Percentiles rank a stretch among this genome's conserved stretches.
Conservation (phyloP, 2,329 filamentous ascomycete genomes). For the Chaetoscypha palmicola region DNA sequence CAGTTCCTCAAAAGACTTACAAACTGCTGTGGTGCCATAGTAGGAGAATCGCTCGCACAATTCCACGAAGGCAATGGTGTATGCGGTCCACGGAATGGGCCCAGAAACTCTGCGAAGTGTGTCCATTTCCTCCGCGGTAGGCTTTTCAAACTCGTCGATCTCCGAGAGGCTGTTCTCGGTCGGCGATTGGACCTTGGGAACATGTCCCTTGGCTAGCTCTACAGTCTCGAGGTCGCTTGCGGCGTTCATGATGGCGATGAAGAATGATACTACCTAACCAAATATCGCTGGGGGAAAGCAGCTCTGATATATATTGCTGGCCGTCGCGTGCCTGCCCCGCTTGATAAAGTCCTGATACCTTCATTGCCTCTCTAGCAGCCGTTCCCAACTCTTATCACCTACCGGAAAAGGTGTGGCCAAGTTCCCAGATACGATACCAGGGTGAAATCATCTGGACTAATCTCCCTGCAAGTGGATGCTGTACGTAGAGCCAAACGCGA, state of each 20-base stretch:
- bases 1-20: conserved; percentile 34
- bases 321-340: not conserved
- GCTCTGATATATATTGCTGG: conserved; percentile 1
- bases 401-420: conserved; percentile 3
- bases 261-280: not conserved
- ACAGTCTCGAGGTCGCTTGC: conserved; percentile 7
- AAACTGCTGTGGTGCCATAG: conserved; percentile 55
- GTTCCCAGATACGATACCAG: not conserved
- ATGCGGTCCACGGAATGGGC: conserved; percentile 24
- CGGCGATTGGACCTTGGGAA: not conserved
- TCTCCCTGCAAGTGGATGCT: not conserved
- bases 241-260: conserved; percentile 7
- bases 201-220: conserved; percentile 5
- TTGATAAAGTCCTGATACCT: not conserved
- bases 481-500: not conserved
- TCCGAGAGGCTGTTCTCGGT: not conserved
- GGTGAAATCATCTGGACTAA: not conserved
- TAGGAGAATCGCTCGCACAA: conserved; percentile 56
- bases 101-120: conserved; percentile 24
- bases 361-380: not conserved
- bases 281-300: not conserved
- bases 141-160: conserved; percentile 4
- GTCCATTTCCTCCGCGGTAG: conserved; percentile 24
- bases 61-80: conserved; percentile 55
- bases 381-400: conserved; percentile 6